Evolutionary conservation across 306 rosid species (phyloP), one percentile per base, ranked within the genome.

Genomic region (Vigna mungo): DNA sequence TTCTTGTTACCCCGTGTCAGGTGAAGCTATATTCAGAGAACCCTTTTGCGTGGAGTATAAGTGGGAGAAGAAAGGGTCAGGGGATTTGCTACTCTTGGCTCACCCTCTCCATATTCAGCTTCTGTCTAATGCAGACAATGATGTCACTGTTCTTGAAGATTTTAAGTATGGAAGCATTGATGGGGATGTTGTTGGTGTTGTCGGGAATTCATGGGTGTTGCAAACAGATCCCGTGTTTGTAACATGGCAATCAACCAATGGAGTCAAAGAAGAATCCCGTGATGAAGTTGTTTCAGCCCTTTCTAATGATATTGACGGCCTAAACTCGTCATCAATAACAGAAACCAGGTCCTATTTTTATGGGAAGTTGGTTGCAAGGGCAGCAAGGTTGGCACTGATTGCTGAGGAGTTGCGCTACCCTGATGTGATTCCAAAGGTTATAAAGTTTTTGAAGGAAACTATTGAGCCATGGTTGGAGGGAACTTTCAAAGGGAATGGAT

Each of bases 391-490:
- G 43, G 97, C 91, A 53, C 70, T 95, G 82, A 92, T 95, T 80
- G 98, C 97, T 2, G 97, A 95, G 85, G 98, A 95, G 79, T 85
- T 89, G 48, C 25, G 37, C 61, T 83, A 53, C 67, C 71, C 53
- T 63, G 91, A 89, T 55, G 93, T 80, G 74, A 88, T 92, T 84
- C 90, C 96, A 5, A 58, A 20, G 2, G 56, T 95, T 46, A 73
- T 30, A 20, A 88, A 82, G 21, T 90, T 85, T 43, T 78, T 95
- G 85, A 89, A 81, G 78, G 93, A 86, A 25, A 72, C 90, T 3
- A 92, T 90, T 76, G 87, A 85, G 85, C 97, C 98, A 3, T 95
- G 98, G 98, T 60, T 95, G 44, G 88, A 84, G 54, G 98, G 98
- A 32, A 90, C 86, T 66, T 90, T 92, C 2, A 68, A 53, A 39